A percentile compares a stretch with the other conserved stretches of the same genome.
These are phyloP conservation scores for Citrus glauca DNA, from an alignment of 345 rosid species.

Conservation along the genomic window DNA sequence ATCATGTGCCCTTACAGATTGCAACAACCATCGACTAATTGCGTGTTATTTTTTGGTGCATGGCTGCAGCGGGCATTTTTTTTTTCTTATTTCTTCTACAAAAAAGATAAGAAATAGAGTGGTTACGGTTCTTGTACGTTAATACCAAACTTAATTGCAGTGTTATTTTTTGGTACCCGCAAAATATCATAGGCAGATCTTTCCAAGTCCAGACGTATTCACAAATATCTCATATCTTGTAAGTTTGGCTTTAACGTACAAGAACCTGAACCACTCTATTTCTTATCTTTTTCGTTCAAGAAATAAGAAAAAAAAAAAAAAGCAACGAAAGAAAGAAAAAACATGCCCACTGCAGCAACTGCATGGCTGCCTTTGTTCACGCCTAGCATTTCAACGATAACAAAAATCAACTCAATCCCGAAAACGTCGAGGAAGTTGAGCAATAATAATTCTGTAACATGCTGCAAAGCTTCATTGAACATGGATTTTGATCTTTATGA, in stretches of 20 bases:
- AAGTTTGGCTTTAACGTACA: not conserved
- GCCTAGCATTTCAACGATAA: not conserved
- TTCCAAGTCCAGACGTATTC: not conserved
- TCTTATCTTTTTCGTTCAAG: not conserved
- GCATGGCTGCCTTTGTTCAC: not conserved
- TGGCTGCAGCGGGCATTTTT: not conserved
- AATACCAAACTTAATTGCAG: not conserved
- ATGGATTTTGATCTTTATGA: constrained; percentile 79
- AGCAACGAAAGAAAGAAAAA: not conserved
- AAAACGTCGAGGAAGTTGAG: not conserved
- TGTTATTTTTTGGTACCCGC: not conserved
- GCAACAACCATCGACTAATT: too few relatives aligned
- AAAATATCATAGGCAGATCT: not conserved
- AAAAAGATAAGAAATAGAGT: not conserved
- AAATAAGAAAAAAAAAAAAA: not conserved
- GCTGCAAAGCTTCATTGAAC: constrained; percentile 45
- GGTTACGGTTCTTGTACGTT: not conserved
- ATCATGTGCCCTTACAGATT: too few relatives aligned
- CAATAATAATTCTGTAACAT: not conserved
- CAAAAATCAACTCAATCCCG: not conserved
- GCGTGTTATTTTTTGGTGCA: not conserved
- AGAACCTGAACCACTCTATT: not conserved
- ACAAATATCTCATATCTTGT: not conserved
- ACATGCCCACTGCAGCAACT: not conserved
- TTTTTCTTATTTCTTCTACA: not conserved